Conservation (phyloP, 2,329 filamentous ascomycete genomes). For the Truncatella angustata region DNA sequence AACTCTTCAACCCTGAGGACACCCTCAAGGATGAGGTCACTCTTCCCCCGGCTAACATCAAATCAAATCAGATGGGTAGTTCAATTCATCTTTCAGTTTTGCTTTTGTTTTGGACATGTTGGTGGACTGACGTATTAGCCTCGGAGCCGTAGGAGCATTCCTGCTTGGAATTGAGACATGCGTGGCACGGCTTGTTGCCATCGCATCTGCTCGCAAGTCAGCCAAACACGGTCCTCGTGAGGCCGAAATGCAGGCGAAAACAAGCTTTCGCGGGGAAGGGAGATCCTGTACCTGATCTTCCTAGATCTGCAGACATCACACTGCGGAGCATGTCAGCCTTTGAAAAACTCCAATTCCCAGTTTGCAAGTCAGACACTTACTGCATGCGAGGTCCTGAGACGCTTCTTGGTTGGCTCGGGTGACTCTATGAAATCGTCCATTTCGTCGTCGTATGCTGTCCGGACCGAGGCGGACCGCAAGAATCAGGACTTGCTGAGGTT, state of each 20-base stretch:
- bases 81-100: no score
- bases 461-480: conserved; percentile 14
- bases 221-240: neutral
- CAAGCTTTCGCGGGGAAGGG: neutral
- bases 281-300: conserved; percentile 40
- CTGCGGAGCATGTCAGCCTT: conserved; percentile 26
- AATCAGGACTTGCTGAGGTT: neutral
- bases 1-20: conserved; percentile 46
- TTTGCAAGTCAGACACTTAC: conserved; percentile 25
- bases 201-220: conserved; percentile 38
- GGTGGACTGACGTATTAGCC: conserved; percentile 39
- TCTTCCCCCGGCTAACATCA: conserved; percentile 42
- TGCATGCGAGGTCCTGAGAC: conserved; percentile 40
- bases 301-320: conserved; percentile 46
- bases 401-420: conserved; percentile 34
- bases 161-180: conserved; percentile 33
- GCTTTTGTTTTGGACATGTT: neutral
- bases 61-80: neutral
- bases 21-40: conserved; percentile 49
- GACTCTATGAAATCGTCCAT: conserved; percentile 4
- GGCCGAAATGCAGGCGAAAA: neutral
- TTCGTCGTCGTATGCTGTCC: neutral
- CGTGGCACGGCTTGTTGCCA: conserved; percentile 42
- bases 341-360: conserved; percentile 7
- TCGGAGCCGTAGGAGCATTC: conserved; percentile 42